Evolutionary conservation across 2,329 filamentous ascomycete species (phyloP).

Genomic region (Ustulina deusta): DNA sequence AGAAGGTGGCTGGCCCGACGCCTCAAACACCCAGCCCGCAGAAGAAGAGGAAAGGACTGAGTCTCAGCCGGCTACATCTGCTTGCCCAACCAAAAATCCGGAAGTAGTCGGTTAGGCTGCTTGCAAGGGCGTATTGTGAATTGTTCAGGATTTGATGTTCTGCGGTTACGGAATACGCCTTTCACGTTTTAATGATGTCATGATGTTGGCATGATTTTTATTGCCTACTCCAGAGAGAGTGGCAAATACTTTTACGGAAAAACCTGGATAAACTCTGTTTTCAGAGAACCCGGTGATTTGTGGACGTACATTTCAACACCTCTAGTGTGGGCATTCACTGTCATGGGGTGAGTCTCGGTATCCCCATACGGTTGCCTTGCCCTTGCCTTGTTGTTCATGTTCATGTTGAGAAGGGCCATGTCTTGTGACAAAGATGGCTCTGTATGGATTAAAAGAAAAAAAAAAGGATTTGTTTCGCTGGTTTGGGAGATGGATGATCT

Average conservation of each 20-base stretch:
- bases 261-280: neutral
- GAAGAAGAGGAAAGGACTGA: conserved; percentile 70
- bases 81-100: conserved; percentile 70
- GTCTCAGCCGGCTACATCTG: conserved; percentile 70
- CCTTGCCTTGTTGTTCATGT: conserved; percentile 16
- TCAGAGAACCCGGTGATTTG: neutral
- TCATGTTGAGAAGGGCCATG: conserved; percentile 5
- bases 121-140: neutral
- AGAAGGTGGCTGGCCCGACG: conserved; percentile 43
- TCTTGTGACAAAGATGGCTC: conserved; percentile 19
- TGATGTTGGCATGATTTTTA: neutral
- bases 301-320: neutral
- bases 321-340: neutral
- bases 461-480: conserved; percentile 20
- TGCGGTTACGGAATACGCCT: conserved; percentile 28
- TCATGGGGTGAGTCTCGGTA: neutral
- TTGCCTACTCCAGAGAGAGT: neutral
- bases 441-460: conserved; percentile 34
- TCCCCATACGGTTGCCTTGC: neutral
- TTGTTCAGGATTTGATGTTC: neutral
- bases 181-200: conserved; percentile 24
- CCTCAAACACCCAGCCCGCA: conserved; percentile 57
- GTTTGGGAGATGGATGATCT: neutral
- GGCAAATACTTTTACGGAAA: neutral
- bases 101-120: conserved; percentile 49